phyloP scores from a whole-genome alignment of 2,329 filamentous ascomycete species.

The Clarireedia monteithiana region DNA sequence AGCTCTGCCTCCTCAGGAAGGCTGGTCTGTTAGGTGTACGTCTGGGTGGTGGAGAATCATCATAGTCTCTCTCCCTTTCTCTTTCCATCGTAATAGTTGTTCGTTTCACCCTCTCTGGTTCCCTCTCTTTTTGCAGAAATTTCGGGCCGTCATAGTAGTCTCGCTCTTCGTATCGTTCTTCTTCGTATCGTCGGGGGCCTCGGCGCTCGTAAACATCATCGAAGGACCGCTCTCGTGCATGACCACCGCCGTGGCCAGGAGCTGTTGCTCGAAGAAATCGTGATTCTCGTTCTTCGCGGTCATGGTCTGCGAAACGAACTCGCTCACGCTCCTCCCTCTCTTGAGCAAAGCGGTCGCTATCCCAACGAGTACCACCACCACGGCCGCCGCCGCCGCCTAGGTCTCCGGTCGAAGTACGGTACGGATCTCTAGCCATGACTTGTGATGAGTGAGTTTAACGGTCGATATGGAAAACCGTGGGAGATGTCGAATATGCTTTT shows the following conservation, averaged over 20 bases:
- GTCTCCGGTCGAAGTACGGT: constrained; percentile 28
- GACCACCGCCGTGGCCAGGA: constrained; percentile 19
- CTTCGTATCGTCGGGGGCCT: constrained; percentile 25
- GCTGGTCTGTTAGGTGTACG: constrained; percentile 48
- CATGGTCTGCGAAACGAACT: constrained; percentile 31
- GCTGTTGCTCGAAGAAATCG: constrained; percentile 34
- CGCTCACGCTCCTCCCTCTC: constrained; percentile 35
- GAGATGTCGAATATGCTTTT: not conserved
- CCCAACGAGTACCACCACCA: constrained; percentile 37
- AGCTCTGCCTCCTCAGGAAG: constrained; percentile 75
- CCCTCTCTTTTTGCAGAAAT: constrained; percentile 39
- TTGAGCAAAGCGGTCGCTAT: constrained; percentile 43
- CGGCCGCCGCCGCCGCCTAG: constrained; percentile 29
- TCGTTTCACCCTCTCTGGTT: constrained; percentile 29
- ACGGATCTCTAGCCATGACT: constrained; percentile 28
- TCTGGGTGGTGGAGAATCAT: constrained; percentile 21
- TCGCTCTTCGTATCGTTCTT: constrained; percentile 31
- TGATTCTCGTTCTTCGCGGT: constrained; percentile 42
- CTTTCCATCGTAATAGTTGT: constrained; percentile 27
- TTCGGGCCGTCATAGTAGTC: constrained; percentile 36
- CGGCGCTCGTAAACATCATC: constrained; percentile 44
- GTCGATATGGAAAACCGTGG: not conserved
- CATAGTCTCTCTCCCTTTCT: constrained; percentile 19
- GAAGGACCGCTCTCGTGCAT: constrained; percentile 38
- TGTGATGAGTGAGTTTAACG: not conserved